Base-by-base conservation (phyloP, 768 basidiomycete species). In the Tricholoma bakamatsutake region DNA sequence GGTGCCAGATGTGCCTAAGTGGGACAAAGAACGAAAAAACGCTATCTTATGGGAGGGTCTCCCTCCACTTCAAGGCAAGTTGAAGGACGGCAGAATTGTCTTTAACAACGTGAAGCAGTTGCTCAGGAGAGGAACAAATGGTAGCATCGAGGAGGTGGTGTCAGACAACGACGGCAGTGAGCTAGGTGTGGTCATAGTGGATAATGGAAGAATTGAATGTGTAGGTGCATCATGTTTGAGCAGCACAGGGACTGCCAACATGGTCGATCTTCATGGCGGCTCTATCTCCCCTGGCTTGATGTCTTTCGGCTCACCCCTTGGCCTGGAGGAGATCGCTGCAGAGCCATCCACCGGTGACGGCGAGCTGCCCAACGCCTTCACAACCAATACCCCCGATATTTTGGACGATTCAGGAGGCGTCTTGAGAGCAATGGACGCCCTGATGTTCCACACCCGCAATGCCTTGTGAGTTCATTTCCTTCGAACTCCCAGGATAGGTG, bases 321-420 rank as follows among this genome's bases (percentile, higher is more conserved):
- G 92, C 4, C 63, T 91, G 34, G 82, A 82, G 65, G 92, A 93
- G 66, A 93, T 94, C 33, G 69, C 72, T 15, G 72, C 75, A 24
- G 93, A 94, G 66, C 72, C 80, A 21, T 83, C 84, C 11, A 93
- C 87, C 5, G 76, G 76, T 13, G 85, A 86, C 53, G 85, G 85
- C 1, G 70, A 73, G 43, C 78, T 80, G 9, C 79, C 76, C 39
- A 83, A 88, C 60, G 82, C 88, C 37, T 73, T 86, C 66, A 59
- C 54, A 42, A 57, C 52, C 11, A 67, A 82, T 62, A 65, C 73
- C 28, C 75, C 71, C 5, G 67, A 62, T 18, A 74, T 80, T 31
- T 67, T 82, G 60, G 77, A 82, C 43, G 73, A 77, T 60, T 65
- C 76, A 2, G 73, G 84, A 4, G 85, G 79, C 13, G 59, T 88